Conservation (phyloP, 768 basidiomycete genomes). For the Hortiboletus flavorubellus region DNA sequence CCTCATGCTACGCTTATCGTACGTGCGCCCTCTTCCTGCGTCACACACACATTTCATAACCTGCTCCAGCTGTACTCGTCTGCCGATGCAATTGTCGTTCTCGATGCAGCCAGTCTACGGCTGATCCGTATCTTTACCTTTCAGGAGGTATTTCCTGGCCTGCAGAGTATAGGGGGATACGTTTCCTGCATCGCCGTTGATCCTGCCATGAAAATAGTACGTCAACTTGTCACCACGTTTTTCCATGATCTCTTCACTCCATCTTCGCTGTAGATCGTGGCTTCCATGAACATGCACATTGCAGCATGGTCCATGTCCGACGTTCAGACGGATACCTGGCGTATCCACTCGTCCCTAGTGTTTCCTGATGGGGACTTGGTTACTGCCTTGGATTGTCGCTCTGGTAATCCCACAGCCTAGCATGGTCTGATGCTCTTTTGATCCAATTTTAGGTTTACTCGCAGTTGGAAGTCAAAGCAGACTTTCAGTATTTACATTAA, state of each 20-base stretch:
- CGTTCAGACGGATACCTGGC: constrained; percentile 61
- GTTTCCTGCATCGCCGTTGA: constrained; percentile 70
- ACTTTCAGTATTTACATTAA: constrained; percentile 72
- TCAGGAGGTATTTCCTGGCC: constrained; percentile 76
- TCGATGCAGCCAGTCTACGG: constrained; percentile 63
- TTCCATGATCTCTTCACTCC: constrained; percentile 4
- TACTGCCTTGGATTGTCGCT: constrained; percentile 67
- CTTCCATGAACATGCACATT: constrained; percentile 62
- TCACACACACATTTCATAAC: not conserved
- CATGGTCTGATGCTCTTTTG: constrained; percentile 15
- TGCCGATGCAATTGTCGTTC: constrained; percentile 63
- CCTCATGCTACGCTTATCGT: constrained; percentile 59
- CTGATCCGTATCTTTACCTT: constrained; percentile 73
- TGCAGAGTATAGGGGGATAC: constrained; percentile 38
- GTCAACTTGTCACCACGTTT: constrained; percentile 28
- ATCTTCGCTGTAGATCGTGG: constrained; percentile 55
- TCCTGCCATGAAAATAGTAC: constrained; percentile 75
- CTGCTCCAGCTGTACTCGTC: constrained; percentile 63
- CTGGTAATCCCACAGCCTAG: constrained; percentile 45
- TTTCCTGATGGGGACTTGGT: constrained; percentile 54
- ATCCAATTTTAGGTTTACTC: constrained; percentile 57
- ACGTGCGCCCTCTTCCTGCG: constrained; percentile 25
- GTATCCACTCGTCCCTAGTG: constrained; percentile 77
- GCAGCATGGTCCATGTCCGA: constrained; percentile 80
- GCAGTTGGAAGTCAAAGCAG: constrained; percentile 60